A percentile compares a stretch with the other conserved stretches of the same genome.
These are phyloP conservation scores for Tausonia pullulans DNA, from an alignment of 1,284 basidiomycete genomes.

Conservation along the genomic window DNA sequence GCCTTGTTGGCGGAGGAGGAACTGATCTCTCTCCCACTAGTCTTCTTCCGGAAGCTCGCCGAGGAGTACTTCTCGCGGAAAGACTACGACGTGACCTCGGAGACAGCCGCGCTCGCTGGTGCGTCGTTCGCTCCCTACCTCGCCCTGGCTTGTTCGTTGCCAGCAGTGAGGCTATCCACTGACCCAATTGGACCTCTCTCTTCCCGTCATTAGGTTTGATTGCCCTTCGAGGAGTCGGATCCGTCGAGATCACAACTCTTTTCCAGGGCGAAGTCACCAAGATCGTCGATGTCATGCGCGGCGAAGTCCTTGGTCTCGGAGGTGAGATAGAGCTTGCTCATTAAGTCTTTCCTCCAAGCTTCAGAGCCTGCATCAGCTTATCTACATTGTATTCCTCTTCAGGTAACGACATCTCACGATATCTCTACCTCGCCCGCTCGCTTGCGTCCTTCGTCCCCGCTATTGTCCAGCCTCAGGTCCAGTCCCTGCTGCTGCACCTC, in stretches of 20 bases:
- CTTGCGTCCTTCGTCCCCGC: slow-evolving; percentile 73
- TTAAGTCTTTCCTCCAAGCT: slow-evolving; percentile 6
- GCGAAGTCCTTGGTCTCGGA: slow-evolving; percentile 27
- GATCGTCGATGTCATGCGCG: slow-evolving; percentile 25
- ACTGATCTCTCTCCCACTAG: background rate
- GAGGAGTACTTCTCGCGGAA: slow-evolving; percentile 18
- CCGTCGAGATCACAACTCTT: slow-evolving; percentile 17
- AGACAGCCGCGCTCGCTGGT: slow-evolving; percentile 10
- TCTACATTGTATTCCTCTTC: slow-evolving; percentile 44
- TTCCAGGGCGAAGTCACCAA: slow-evolving; percentile 30
- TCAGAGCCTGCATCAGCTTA: too few relatives aligned
- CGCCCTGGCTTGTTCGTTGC: background rate
- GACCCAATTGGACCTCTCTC: background rate
- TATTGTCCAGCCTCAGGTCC: slow-evolving; percentile 77
- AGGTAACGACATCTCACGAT: slow-evolving; percentile 16
- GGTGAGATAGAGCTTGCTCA: slow-evolving; percentile 27
- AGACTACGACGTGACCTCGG: slow-evolving; percentile 13
- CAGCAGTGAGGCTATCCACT: too few relatives aligned
- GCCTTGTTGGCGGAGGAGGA: background rate
- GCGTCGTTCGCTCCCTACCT: background rate
- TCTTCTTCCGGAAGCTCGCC: slow-evolving; percentile 14
- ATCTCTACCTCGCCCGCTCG: slow-evolving; percentile 68
- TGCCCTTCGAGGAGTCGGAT: background rate
- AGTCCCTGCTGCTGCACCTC: slow-evolving; percentile 79
- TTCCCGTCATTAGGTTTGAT: background rate